These are phyloP conservation scores for Glarea lozoyensis DNA, from an alignment of 495 filamentous ascomycete species.

Conservation along the genomic window DNA sequence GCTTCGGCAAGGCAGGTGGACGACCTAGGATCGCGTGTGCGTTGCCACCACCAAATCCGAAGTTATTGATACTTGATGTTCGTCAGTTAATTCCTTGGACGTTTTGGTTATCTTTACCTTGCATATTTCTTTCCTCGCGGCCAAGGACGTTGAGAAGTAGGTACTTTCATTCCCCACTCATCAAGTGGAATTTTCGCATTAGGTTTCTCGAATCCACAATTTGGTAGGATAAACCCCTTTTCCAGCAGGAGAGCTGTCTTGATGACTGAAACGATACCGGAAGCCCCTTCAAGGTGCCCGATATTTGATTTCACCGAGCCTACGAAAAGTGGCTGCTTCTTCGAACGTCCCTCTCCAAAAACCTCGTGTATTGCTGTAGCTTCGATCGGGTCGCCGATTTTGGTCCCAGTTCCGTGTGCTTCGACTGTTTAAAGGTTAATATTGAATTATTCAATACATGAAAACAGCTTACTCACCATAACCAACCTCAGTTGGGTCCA, in stretches of 20 bases:
- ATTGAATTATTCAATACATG: too few species aligned
- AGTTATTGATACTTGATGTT: slow-evolving; percentile 43
- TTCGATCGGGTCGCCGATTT: slow-evolving; percentile 54
- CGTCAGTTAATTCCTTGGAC: slow-evolving; percentile 36
- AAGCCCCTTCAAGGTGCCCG: slow-evolving; percentile 49
- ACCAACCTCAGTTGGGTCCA: slow-evolving; percentile 37
- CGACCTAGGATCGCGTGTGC: slow-evolving; percentile 45
- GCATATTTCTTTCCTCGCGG: slow-evolving; percentile 7
- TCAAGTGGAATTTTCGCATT: slow-evolving; percentile 40
- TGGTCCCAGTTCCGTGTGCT: slow-evolving; percentile 47
- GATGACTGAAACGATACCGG: slow-evolving; percentile 47
- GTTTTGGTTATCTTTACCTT: slow-evolving; percentile 36
- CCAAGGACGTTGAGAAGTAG: slow-evolving; percentile 24
- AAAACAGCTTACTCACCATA: too few species aligned
- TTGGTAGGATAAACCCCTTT: slow-evolving; percentile 42
- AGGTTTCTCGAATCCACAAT: slow-evolving; percentile 38
- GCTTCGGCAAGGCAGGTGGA: slow-evolving; percentile 3
- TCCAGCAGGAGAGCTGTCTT: slow-evolving; percentile 50
- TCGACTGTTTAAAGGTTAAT: too few species aligned
- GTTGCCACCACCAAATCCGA: slow-evolving; percentile 53
- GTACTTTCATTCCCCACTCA: slow-evolving; percentile 34
- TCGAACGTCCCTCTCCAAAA: slow-evolving; percentile 27
- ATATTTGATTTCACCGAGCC: slow-evolving; percentile 54
- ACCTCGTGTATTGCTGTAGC: slow-evolving; percentile 44
- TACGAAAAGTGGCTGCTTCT: slow-evolving; percentile 37